Evolutionary conservation across 495 filamentous ascomycete species (phyloP).

Genomic region (Pseudoneurospora amorphoporcata): DNA sequence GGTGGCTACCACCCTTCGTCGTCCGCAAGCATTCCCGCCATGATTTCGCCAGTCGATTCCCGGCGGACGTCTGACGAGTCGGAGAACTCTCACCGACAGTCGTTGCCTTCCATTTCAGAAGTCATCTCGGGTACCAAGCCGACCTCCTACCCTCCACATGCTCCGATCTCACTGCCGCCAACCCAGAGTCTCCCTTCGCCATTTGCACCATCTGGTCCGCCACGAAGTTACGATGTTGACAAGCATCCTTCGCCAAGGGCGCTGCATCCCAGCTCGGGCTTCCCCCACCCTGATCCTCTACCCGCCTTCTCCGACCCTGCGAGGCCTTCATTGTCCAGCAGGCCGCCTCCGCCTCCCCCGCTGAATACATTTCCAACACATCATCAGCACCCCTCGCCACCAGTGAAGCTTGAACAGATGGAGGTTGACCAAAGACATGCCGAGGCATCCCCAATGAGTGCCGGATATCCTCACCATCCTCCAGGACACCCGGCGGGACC

Average conservation of each 20-base stretch:
- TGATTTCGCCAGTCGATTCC: conserved; percentile 36
- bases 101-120: conserved; percentile 39
- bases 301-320: conserved; percentile 26
- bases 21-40: conserved; percentile 27
- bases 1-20: conserved; percentile 28
- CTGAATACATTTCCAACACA: conserved; percentile 20
- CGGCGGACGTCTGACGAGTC: conserved; percentile 32
- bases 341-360: conserved; percentile 21
- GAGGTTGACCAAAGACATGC: conserved; percentile 19
- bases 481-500: conserved; percentile 18
- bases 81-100: conserved; percentile 33
- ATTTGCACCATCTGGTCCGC: conserved; percentile 16
- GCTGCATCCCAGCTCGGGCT: conserved; percentile 20
- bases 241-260: conserved; percentile 26
- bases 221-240: conserved; percentile 16
- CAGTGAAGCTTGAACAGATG: conserved; percentile 19
- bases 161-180: conserved; percentile 18
- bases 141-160: conserved; percentile 24
- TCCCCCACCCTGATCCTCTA: conserved; percentile 18
- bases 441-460: conserved; percentile 15
- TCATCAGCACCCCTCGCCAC: conserved; percentile 18
- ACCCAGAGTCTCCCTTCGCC: conserved; percentile 23
- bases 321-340: conserved; percentile 14
- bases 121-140: conserved; percentile 33
- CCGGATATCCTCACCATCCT: conserved; percentile 15